phyloP scores from a whole-genome alignment of 2,329 filamentous ascomycete genomes.

The Cryoendolithus antarcticus region DNA sequence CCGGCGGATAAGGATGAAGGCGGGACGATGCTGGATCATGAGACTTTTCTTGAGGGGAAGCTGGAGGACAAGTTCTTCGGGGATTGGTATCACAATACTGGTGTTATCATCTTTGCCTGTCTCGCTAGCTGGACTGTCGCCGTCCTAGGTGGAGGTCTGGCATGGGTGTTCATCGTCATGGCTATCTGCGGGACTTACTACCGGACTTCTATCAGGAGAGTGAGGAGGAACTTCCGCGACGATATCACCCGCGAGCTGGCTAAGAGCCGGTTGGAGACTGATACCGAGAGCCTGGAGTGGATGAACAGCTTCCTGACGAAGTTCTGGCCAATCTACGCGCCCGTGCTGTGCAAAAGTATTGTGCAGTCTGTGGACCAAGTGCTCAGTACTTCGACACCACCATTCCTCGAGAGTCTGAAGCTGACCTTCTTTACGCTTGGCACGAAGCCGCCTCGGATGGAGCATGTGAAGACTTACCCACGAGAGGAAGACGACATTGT shows the following conservation, averaged over 20 bases:
- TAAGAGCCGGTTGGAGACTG: conserved; percentile 75
- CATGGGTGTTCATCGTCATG: conserved; percentile 90
- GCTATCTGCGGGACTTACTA: conserved; percentile 89
- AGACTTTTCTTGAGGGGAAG: conserved; percentile 73
- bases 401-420: conserved; percentile 85
- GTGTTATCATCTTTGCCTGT: conserved; percentile 86
- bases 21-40: conserved; percentile 65
- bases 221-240: conserved; percentile 90
- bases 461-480: conserved; percentile 96
- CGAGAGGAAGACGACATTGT: conserved; percentile 91
- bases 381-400: conserved; percentile 78
- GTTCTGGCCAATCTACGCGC: conserved; percentile 98
- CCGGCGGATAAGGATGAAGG: conserved; percentile 43
- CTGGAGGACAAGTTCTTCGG: conserved; percentile 85
- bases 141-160: conserved; percentile 77
- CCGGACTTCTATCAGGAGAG: conserved; percentile 82
- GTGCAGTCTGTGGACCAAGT: conserved; percentile 94
- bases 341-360: conserved; percentile 81
- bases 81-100: conserved; percentile 97
- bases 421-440: conserved; percentile 90
- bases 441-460: conserved; percentile 86
- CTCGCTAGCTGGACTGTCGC: conserved; percentile 83
- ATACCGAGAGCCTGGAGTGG: conserved; percentile 91
- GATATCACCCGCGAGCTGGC: conserved; percentile 83
- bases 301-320: conserved; percentile 98